Percentiles rank a stretch among this genome's conserved stretches.
phyloP scores from a whole-genome alignment of 306 rosid species.

The Ceratonia siliqua region DNA sequence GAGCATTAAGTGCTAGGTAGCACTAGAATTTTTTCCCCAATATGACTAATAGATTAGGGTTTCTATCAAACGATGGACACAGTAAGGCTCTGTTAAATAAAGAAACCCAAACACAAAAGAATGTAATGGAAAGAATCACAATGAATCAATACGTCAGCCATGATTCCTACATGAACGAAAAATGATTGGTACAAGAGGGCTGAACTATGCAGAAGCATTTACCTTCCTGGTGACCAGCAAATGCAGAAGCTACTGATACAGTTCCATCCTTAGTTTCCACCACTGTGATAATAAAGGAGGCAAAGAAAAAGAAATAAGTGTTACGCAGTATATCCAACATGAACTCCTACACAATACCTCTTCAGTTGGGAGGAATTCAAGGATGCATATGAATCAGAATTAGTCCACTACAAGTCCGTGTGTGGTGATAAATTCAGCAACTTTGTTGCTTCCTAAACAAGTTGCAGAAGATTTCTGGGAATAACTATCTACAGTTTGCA shows the following conservation, averaged over 20 bases:
- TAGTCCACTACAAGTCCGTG: neutral
- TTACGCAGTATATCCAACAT: neutral
- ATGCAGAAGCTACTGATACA: slow-evolving; percentile 87
- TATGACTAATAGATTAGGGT: neutral
- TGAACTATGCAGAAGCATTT: slow-evolving; percentile 31
- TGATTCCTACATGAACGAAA: neutral
- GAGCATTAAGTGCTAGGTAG: too few relatives aligned
- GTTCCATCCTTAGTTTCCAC: slow-evolving; percentile 80
- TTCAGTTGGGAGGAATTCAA: neutral
- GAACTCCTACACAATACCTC: neutral
- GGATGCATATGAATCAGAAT: slow-evolving; percentile 21
- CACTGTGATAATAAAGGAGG: slow-evolving; percentile 42
- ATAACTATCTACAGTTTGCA: neutral
- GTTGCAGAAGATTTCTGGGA: neutral
- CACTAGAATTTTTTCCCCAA: too few relatives aligned
- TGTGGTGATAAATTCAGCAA: neutral
- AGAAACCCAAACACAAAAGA: neutral
- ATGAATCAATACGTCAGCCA: neutral
- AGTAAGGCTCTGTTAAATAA: neutral
- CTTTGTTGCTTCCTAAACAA: slow-evolving; percentile 12
- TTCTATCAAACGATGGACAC: slow-evolving; percentile 16
- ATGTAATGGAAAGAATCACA: neutral
- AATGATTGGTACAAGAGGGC: neutral
- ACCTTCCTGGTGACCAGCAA: slow-evolving; percentile 86
- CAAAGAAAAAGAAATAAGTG: slow-evolving; percentile 5